Percentiles rank a stretch among this genome's conserved stretches.
Evolutionary conservation across 495 filamentous ascomycete species (phyloP).

Genomic region (Pyrenula aspistea): DNA sequence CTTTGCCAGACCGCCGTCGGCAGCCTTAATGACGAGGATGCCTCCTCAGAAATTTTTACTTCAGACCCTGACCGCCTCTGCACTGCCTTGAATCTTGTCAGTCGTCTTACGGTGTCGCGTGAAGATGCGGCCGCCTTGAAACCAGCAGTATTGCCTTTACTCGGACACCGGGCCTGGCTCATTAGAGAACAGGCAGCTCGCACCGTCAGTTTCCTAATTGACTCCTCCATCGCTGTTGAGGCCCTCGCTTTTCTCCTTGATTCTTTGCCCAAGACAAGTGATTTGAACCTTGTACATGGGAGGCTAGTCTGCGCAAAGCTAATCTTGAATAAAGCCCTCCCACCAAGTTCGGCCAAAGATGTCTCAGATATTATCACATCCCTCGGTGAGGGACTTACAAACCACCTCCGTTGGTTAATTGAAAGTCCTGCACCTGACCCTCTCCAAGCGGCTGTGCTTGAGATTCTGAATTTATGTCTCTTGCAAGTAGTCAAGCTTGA

Average conservation of each 20-base stretch:
- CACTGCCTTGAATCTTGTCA: slow-evolving; percentile 76
- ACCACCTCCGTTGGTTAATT: not conserved
- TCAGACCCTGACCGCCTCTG: slow-evolving; percentile 55
- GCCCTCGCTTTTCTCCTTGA: slow-evolving; percentile 37
- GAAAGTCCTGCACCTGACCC: not conserved
- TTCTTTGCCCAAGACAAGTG: slow-evolving; percentile 14
- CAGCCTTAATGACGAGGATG: not conserved
- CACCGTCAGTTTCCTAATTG: slow-evolving; percentile 56
- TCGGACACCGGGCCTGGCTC: slow-evolving; percentile 72
- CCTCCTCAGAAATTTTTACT: not conserved
- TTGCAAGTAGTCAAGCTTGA: not conserved
- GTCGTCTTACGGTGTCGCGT: slow-evolving; percentile 26
- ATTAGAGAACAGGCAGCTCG: slow-evolving; percentile 83
- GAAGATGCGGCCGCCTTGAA: slow-evolving; percentile 21
- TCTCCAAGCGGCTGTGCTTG: not conserved
- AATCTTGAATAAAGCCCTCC: slow-evolving; percentile 30
- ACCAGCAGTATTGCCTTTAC: slow-evolving; percentile 24
- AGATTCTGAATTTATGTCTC: not conserved
- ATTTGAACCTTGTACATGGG: slow-evolving; percentile 58
- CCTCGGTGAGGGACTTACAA: not conserved
- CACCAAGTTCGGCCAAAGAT: not conserved
- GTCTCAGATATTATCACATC: not conserved
- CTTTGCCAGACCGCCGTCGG: not conserved
- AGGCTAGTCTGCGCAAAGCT: slow-evolving; percentile 35
- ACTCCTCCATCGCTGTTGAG: slow-evolving; percentile 34